Base-by-base conservation (phyloP, 2,329 filamentous ascomycete genomes). In the Catunica adiposa region DNA sequence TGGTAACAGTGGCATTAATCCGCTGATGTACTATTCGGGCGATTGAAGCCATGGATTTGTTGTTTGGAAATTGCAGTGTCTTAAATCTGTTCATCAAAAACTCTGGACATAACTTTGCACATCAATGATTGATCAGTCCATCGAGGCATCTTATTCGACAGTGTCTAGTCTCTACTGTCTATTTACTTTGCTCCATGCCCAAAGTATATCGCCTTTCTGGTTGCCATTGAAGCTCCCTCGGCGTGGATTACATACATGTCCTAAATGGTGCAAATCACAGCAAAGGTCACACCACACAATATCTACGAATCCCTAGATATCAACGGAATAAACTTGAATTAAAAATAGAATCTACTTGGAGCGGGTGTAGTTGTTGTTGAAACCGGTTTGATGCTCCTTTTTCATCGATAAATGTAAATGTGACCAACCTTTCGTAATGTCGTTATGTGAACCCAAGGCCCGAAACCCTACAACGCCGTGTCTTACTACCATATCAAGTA, bases 311-410 rank as follows among this genome's bases (percentile, higher is more conserved):
- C 11, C 17, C 5, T n/a, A 42, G 38, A 7, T 42, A 20, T 42
- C 38, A 42, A 42, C 38, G 15, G 11, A 42, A 15, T 42, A 42
- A 51, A 51, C 11, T 17, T 26, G 23, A 38, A 51, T 25, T 38
- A 38, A 50, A n/a, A 56, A 51, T 23, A 46, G 40, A 55, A 38
- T 26, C 22, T 56, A 20, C 51, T 40, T 25, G 51, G n/a, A 38
- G 31, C 23, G 31, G 48, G 29, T 57, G 51, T 59, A 59, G 68
- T 71, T 69, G 73, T 74, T 76, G 73, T 76, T 76, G 73, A 76
- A 76, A 75, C 72, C 70, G 67, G 64, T 73, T 70, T 67, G 55
- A 54, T 56, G 34, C 42, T 38, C 25, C 23, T 31, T 54, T 57
- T 50, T n/a, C 46, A 51, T 34, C 53, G 23, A 34, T 54, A 37